Percentiles rank a stretch among this genome's conserved stretches.
Conservation (phyloP, 441 rosid species). For the Brassica balearica region DNA sequence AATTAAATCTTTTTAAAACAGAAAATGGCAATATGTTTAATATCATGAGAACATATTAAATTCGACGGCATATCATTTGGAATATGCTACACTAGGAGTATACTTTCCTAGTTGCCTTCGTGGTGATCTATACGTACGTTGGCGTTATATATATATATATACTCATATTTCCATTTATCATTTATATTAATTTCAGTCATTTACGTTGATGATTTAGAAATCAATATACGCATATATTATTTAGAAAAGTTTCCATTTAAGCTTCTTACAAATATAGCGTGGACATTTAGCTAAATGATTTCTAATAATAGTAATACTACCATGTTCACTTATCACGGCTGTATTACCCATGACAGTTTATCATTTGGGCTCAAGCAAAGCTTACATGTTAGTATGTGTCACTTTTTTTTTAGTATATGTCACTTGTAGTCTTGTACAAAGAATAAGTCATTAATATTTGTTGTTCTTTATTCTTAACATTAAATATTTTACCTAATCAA, state of each 20-base stretch:
- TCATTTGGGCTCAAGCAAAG: slow-evolving; percentile 15
- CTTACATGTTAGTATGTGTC: neutral
- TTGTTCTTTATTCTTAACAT: neutral
- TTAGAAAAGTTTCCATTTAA: neutral
- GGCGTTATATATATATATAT: neutral
- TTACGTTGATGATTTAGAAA: neutral
- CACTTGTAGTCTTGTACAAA: neutral
- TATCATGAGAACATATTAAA: slow-evolving; percentile 9
- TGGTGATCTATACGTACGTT: neutral
- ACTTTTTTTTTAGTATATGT: no score
- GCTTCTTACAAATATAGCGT: neutral
- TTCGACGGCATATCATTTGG: slow-evolving; percentile 25
- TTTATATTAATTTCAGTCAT: neutral
- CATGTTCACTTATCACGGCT: neutral
- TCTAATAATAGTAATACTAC: slow-evolving; percentile 7
- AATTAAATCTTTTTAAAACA: neutral
- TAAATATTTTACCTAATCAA: slow-evolving; percentile 31
- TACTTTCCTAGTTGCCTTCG: neutral
- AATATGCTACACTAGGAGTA: slow-evolving; percentile 21
- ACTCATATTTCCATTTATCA: no score
- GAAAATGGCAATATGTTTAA: neutral
- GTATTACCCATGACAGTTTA: neutral
- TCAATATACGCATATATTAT: neutral
- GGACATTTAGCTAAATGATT: neutral
- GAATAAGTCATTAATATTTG: slow-evolving; percentile 16